Evolutionary conservation across 306 rosid species (phyloP).

Genomic region (Vicia sativa): DNA sequence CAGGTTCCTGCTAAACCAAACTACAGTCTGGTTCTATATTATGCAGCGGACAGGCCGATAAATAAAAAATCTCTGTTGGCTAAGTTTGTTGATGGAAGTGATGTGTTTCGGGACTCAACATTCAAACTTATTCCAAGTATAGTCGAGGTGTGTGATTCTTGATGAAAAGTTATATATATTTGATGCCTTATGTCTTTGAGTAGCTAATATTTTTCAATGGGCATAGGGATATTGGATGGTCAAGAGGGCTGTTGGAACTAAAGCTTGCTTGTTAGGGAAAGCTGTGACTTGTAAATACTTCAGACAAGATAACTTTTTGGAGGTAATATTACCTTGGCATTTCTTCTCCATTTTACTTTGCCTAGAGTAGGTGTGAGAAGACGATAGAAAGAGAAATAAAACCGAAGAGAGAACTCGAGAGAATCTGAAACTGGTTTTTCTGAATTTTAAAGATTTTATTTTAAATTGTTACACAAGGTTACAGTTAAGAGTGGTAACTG

Average conservation of each 20-base stretch:
- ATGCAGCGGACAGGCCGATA: slow-evolving; percentile 82
- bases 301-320: slow-evolving; percentile 86
- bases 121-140: slow-evolving; percentile 97
- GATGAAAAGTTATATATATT: slow-evolving; percentile 16
- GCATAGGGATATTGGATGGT: slow-evolving; percentile 99
- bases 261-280: slow-evolving; percentile 96
- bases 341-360: slow-evolving; percentile 17
- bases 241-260: slow-evolving; percentile 98
- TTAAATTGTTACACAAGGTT: not conserved
- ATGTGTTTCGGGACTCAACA: slow-evolving; percentile 77
- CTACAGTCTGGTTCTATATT: slow-evolving; percentile 86
- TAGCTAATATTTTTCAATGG: slow-evolving; percentile 43
- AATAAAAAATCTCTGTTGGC: slow-evolving; percentile 71
- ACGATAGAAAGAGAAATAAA: slow-evolving; percentile 4
- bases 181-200: slow-evolving; percentile 27
- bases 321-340: slow-evolving; percentile 55
- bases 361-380: slow-evolving; percentile 7
- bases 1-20: slow-evolving; percentile 99
- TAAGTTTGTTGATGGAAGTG: slow-evolving; percentile 82
- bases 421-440: slow-evolving; percentile 7
- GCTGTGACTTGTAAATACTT: slow-evolving; percentile 89
- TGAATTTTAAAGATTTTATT: not conserved
- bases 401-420: not conserved
- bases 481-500: not conserved
- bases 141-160: slow-evolving; percentile 65